A percentile compares a stretch with the other conserved stretches of the same genome.
Conservation (phyloP, 2,329 filamentous ascomycete genomes). For the Blastomyces parvus region DNA sequence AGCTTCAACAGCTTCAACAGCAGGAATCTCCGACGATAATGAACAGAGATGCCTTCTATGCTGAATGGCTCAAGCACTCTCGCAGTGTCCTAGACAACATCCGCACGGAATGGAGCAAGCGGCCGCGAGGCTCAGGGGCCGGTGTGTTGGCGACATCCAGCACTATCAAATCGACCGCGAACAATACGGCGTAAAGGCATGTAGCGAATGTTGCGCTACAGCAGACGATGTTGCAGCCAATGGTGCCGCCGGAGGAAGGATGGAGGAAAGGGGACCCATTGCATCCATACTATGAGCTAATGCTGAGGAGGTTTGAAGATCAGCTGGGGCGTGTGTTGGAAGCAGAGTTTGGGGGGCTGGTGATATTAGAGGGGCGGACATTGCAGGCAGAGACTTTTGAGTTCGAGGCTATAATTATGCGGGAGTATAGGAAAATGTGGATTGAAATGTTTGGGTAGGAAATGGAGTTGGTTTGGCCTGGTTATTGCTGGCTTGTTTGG, state of each 20-base stretch:
- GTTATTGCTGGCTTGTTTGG: neutral
- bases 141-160: neutral
- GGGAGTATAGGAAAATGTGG: conserved; percentile 16
- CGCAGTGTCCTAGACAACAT: conserved; percentile 17
- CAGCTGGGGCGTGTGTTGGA: conserved; percentile 3
- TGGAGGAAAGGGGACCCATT: conserved; percentile 13
- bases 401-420: conserved; percentile 14
- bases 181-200: conserved; percentile 9
- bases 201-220: conserved; percentile 12
- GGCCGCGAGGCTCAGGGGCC: conserved; percentile 11
- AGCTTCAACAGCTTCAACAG: neutral
- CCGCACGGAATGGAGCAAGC: conserved; percentile 14
- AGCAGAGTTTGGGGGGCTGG: neutral
- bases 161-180: conserved; percentile 12
- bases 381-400: conserved; percentile 4
- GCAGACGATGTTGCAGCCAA: conserved; percentile 9
- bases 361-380: neutral
- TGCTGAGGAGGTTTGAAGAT: conserved; percentile 14
- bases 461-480: neutral
- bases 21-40: neutral
- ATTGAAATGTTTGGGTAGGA: conserved; percentile 13
- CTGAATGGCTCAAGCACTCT: conserved; percentile 15
- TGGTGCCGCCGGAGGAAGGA: conserved; percentile 12
- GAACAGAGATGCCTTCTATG: conserved; percentile 7
- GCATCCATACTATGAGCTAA: conserved; percentile 16